Percentiles rank a stretch among this genome's conserved stretches.
Conservation (phyloP, 768 basidiomycete species). For the Naganishia vaughanmartiniae region DNA sequence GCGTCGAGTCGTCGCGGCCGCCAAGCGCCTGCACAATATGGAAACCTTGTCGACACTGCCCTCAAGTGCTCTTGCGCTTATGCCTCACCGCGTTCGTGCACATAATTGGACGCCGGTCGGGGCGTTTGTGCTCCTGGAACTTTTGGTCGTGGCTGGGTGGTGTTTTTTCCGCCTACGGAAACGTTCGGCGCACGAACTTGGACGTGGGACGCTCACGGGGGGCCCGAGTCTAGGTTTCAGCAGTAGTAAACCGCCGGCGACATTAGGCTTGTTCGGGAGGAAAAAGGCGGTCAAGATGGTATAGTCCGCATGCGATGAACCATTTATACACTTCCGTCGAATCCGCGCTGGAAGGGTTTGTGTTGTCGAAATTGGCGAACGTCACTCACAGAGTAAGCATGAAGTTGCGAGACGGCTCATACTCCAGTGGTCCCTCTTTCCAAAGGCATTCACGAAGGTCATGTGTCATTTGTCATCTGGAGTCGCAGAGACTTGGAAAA, state of each 20-base stretch:
- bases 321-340: too few relatives aligned
- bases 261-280: constrained; percentile 12
- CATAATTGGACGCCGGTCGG: constrained; percentile 16
- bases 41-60: background rate
- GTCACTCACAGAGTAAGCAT: too few relatives aligned
- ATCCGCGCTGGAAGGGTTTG: too few relatives aligned
- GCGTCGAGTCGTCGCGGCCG: background rate
- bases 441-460: too few relatives aligned
- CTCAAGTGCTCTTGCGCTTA: constrained; percentile 1
- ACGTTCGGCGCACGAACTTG: background rate
- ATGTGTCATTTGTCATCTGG: too few relatives aligned
- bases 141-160: background rate
- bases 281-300: constrained; percentile 24
- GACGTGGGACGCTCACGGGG: background rate
- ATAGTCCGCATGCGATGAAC: background rate
- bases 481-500: too few relatives aligned
- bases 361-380: too few relatives aligned
- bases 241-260: constrained; percentile 2
- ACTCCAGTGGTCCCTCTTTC: too few relatives aligned
- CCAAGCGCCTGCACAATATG: background rate
- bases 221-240: background rate
- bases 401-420: too few relatives aligned
- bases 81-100: background rate
- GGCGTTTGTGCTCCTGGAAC: background rate
- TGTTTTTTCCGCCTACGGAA: background rate